A percentile compares a stretch with the other conserved stretches of the same genome.
These are phyloP conservation scores for Carex scoparia DNA, from an alignment of 176 grass and related monocot species.

Conservation along the genomic window DNA sequence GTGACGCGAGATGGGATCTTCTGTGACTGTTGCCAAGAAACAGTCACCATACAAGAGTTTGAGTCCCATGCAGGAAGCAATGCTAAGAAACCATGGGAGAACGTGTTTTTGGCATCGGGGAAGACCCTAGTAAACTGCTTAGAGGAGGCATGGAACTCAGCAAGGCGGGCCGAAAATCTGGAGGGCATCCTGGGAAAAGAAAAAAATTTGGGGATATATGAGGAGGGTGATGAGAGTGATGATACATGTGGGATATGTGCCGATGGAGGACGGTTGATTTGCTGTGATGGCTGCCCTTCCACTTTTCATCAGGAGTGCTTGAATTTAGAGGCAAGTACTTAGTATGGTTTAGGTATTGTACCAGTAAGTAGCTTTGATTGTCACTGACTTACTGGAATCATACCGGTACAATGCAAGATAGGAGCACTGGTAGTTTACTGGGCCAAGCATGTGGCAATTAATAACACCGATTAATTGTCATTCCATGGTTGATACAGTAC, in stretches of 20 bases:
- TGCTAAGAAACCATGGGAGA: constrained; percentile 43
- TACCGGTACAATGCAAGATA: background rate
- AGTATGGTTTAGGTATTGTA: background rate
- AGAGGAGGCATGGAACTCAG: constrained; percentile 48
- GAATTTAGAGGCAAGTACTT: constrained; percentile 30
- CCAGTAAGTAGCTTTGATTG: background rate
- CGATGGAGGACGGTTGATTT: constrained; percentile 61
- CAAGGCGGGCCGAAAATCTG: constrained; percentile 8
- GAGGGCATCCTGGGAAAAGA: constrained; percentile 17
- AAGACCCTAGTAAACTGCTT: constrained; percentile 41
- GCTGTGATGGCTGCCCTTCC: constrained; percentile 73
- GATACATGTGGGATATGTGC: constrained; percentile 82
- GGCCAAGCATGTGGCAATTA: background rate
- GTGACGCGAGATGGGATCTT: constrained; percentile 37
- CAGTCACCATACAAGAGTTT: constrained; percentile 31
- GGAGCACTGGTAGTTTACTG: background rate
- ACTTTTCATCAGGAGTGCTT: constrained; percentile 81
- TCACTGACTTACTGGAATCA: background rate
- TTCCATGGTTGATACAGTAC: background rate
- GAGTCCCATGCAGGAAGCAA: constrained; percentile 35
- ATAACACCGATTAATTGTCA: background rate
- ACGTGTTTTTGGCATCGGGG: constrained; percentile 52
- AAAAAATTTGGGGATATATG: constrained; percentile 16
- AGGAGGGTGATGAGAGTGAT: constrained; percentile 50
- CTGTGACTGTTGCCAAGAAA: constrained; percentile 52